These are phyloP conservation scores for Spathaspora sp. DNA, from an alignment of 1,139 yeast genomes.

Conservation along the genomic window DNA sequence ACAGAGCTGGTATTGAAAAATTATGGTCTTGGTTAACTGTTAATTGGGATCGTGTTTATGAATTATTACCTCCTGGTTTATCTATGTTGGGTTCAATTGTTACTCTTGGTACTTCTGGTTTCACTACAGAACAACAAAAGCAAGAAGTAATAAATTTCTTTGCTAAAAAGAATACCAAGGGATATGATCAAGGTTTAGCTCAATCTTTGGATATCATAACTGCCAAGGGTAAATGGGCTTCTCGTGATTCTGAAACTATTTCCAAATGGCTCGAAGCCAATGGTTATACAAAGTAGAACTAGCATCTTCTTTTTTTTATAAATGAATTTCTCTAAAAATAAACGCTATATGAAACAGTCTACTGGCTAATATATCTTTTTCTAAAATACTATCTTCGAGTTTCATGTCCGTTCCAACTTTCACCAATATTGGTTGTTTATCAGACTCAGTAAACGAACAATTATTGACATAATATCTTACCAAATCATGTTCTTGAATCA, in stretches of 20 bases:
- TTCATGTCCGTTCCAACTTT: constrained; percentile 14
- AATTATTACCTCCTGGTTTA: constrained; percentile 77
- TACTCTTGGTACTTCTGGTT: constrained; percentile 58
- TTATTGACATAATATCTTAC: constrained; percentile 42
- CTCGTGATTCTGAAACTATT: constrained; percentile 59
- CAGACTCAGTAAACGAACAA: constrained; percentile 37
- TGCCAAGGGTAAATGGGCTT: constrained; percentile 63
- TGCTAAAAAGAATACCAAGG: constrained; percentile 60
- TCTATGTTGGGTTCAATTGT: constrained; percentile 78
- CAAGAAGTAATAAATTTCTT: constrained; percentile 61
- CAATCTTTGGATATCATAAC: constrained; percentile 68
- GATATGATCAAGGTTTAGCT: constrained; percentile 71
- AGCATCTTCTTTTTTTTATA: not conserved
- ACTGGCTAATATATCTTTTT: constrained; percentile 30
- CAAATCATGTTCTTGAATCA: constrained; percentile 51
- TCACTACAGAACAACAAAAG: constrained; percentile 60
- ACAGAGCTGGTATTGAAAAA: constrained; percentile 60
- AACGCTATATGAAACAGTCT: constrained; percentile 35
- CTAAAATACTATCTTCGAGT: constrained; percentile 21
- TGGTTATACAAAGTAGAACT: constrained; percentile 32
- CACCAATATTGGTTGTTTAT: constrained; percentile 23
- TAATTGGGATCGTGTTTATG: constrained; percentile 70
- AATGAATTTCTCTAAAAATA: constrained; percentile 17
- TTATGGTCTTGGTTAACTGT: constrained; percentile 74
- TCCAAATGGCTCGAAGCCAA: constrained; percentile 51